phyloP scores from a whole-genome alignment of 108 stramenopile genomes.

The Skeletonema grethae region DNA sequence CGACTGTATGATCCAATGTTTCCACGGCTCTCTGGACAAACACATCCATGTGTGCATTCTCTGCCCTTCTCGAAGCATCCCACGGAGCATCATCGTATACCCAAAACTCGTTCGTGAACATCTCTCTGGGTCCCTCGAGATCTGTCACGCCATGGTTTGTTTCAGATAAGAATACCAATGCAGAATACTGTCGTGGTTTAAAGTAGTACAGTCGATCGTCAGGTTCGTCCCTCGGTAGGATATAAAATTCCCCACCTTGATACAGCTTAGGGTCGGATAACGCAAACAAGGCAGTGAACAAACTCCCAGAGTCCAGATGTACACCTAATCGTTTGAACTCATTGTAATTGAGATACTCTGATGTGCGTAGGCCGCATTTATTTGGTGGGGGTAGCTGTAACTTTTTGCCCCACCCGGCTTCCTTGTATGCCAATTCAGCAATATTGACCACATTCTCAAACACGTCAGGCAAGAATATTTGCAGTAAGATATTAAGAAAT shows the following conservation, averaged over 20 bases:
- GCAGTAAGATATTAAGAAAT: neutral
- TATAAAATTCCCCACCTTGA: neutral
- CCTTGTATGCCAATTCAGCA: neutral
- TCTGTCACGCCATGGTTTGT: neutral
- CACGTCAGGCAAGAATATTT: neutral
- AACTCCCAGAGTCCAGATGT: neutral
- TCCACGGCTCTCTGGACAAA: neutral
- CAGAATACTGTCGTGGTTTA: neutral
- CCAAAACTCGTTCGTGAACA: conserved; percentile 1
- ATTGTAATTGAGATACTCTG: neutral
- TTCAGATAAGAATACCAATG: neutral
- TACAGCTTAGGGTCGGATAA: neutral
- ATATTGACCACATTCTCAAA: neutral
- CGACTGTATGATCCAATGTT: neutral
- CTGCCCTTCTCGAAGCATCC: neutral
- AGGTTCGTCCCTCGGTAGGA: neutral
- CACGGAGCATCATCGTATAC: conserved; percentile 1
- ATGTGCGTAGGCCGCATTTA: neutral
- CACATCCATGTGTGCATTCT: neutral
- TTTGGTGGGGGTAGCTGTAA: neutral
- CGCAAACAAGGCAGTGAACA: neutral
- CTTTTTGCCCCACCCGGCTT: neutral
- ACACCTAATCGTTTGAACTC: neutral
- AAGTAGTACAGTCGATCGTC: neutral
- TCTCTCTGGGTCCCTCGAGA: neutral